phyloP scores from a whole-genome alignment of 345 rosid species.

The Reutealis trisperma region DNA sequence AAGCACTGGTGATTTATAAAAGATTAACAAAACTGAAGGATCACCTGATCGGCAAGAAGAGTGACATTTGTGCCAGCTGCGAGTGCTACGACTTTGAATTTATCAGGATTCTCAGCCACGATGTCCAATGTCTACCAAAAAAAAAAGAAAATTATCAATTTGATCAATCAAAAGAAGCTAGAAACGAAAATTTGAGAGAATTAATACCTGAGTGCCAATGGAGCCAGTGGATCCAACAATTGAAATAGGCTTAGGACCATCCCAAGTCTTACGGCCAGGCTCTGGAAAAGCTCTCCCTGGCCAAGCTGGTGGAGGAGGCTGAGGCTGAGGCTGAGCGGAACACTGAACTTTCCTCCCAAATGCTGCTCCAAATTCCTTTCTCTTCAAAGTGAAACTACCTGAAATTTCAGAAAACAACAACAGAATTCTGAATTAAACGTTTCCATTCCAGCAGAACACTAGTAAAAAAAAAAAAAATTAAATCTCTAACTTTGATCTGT shows the following conservation, averaged over 20 bases:
- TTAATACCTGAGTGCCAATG: conserved; percentile 89
- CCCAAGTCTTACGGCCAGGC: conserved; percentile 65
- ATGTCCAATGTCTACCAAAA: conserved; percentile 92
- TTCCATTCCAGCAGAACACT: no score
- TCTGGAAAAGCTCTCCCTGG: conserved; percentile 86
- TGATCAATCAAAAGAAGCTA: not conserved
- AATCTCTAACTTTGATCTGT: no score
- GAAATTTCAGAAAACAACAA: conserved; percentile 21
- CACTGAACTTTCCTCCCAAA: conserved; percentile 60
- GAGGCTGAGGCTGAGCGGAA: conserved; percentile 45
- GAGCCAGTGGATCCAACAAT: conserved; percentile 96
- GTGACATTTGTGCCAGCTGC: conserved; percentile 97
- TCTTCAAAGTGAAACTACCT: conserved; percentile 64
- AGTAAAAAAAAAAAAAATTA: no score
- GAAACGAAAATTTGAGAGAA: not conserved
- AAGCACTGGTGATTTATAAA: not conserved
- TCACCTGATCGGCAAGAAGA: conserved; percentile 94
- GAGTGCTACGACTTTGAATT: conserved; percentile 84
- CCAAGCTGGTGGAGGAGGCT: conserved; percentile 87
- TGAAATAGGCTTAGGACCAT: conserved; percentile 91
- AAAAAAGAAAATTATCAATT: conserved; percentile 4
- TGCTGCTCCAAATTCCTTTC: conserved; percentile 43
- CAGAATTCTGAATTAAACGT: no score
- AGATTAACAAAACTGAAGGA: not conserved
- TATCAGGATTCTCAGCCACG: conserved; percentile 85